A percentile compares a stretch with the other conserved stretches of the same genome.
phyloP scores from a whole-genome alignment of 2,329 filamentous ascomycete species.

The Colletotrichum acutatum region DNA sequence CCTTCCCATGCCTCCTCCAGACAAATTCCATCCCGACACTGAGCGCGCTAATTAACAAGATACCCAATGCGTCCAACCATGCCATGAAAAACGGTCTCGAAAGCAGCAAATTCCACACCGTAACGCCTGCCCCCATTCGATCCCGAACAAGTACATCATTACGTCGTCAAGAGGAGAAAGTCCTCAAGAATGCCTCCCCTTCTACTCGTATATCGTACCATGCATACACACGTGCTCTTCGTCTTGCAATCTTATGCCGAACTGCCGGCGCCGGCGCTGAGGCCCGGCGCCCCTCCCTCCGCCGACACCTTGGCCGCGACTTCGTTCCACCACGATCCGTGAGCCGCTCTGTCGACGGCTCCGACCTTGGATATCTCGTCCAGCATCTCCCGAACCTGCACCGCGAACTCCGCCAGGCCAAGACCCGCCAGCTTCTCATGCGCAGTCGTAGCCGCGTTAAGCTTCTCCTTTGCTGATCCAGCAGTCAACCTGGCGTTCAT shows the following conservation, averaged over 20 bases:
- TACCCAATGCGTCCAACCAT: conserved; percentile 23
- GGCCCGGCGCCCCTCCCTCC: conserved; percentile 43
- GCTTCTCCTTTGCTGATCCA: conserved; percentile 75
- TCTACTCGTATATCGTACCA: conserved; percentile 30
- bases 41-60: conserved; percentile 6
- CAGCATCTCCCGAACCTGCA: conserved; percentile 75
- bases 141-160: conserved; percentile 32
- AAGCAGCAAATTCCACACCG: conserved; percentile 7
- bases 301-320: conserved; percentile 67
- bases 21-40: conserved; percentile 5
- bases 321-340: conserved; percentile 77
- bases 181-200: conserved; percentile 11
- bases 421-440: conserved; percentile 76
- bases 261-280: neutral
- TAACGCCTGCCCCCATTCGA: conserved; percentile 29
- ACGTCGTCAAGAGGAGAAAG: conserved; percentile 26
- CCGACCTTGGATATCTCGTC: conserved; percentile 74
- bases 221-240: conserved; percentile 22
- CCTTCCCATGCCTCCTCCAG: neutral
- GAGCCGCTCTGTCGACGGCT: conserved; percentile 73
- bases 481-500: conserved; percentile 73
- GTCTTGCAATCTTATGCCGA: neutral
- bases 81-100: conserved; percentile 17
- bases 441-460: conserved; percentile 74
- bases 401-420: conserved; percentile 79